A percentile compares a stretch with the other conserved stretches of the same genome.
phyloP scores from a whole-genome alignment of 345 rosid species.

The Rhodamnia argentea region DNA sequence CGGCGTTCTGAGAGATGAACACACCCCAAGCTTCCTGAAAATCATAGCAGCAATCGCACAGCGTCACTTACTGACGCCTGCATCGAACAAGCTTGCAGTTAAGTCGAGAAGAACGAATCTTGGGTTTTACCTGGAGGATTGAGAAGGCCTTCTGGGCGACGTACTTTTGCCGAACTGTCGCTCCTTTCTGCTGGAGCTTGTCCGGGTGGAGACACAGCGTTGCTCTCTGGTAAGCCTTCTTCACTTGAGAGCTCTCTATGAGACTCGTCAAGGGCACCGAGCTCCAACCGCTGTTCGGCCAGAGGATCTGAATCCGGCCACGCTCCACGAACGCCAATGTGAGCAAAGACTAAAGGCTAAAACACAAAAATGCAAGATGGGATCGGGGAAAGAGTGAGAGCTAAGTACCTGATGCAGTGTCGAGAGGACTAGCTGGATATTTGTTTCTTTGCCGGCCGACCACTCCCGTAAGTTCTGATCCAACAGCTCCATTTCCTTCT shows the following conservation, averaged over 20 bases:
- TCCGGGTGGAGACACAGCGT: conserved; percentile 93
- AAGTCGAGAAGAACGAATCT: background rate
- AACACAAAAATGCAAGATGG: background rate
- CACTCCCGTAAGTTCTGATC: conserved; percentile 61
- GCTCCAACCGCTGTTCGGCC: conserved; percentile 72
- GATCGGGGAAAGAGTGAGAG: background rate
- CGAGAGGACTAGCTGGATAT: conserved; percentile 70
- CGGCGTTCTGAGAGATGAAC: background rate
- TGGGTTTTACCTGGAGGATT: conserved; percentile 57
- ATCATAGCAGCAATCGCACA: background rate
- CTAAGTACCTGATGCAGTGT: conserved; percentile 37
- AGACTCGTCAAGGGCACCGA: conserved; percentile 47
- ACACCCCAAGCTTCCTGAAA: background rate
- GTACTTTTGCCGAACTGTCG: conserved; percentile 51
- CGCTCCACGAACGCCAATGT: background rate
- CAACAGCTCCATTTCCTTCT: conserved; percentile 41
- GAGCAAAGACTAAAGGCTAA: background rate
- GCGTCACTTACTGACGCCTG: background rate
- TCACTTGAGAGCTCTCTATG: conserved; percentile 61
- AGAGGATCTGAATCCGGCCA: conserved; percentile 41
- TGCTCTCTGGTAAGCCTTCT: conserved; percentile 90
- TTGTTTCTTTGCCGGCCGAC: conserved; percentile 70
- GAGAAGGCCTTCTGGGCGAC: conserved; percentile 66
- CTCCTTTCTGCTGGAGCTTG: conserved; percentile 82
- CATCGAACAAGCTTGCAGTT: background rate